These are phyloP conservation scores for Yamadazyma laniorum DNA, from an alignment of 805 yeast genomes.

Conservation along the genomic window DNA sequence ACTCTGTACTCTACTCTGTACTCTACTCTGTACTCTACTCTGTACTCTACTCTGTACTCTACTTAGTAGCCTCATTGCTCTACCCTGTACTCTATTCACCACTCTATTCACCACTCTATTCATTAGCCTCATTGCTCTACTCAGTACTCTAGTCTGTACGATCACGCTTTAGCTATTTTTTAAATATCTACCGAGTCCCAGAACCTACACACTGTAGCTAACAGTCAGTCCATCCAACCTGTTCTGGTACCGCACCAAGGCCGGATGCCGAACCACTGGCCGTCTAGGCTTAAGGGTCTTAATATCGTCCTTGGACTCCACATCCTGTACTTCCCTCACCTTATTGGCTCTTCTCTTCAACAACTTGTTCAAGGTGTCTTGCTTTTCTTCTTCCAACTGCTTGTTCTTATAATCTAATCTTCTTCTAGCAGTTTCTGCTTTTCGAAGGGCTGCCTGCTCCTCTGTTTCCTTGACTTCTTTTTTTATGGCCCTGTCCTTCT, in stretches of 20 bases:
- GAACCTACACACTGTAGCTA: no score
- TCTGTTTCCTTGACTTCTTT: constrained; percentile 54
- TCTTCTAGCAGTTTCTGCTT: constrained; percentile 86
- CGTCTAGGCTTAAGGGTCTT: constrained; percentile 36
- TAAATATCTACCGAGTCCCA: no score
- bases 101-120: no score
- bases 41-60: no score
- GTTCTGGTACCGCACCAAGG: constrained; percentile 38
- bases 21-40: no score
- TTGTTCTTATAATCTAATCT: constrained; percentile 81
- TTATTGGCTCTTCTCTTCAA: constrained; percentile 81
- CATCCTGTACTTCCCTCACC: constrained; percentile 44
- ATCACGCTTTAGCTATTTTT: no score
- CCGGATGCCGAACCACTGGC: constrained; percentile 46
- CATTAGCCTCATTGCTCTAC: no score
- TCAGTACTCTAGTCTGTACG: no score
- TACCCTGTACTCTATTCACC: no score
- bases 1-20: no score
- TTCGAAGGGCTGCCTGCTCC: constrained; percentile 76
- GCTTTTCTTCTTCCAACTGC: constrained; percentile 86
- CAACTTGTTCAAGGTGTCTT: constrained; percentile 84
- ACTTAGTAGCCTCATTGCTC: no score
- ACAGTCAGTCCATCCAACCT: neutral
- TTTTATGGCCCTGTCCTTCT: constrained; percentile 41
- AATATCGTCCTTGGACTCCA: constrained; percentile 25